Evolutionary conservation across 768 basidiomycete species (phyloP).

Genomic region (Amanita fuliginea): DNA sequence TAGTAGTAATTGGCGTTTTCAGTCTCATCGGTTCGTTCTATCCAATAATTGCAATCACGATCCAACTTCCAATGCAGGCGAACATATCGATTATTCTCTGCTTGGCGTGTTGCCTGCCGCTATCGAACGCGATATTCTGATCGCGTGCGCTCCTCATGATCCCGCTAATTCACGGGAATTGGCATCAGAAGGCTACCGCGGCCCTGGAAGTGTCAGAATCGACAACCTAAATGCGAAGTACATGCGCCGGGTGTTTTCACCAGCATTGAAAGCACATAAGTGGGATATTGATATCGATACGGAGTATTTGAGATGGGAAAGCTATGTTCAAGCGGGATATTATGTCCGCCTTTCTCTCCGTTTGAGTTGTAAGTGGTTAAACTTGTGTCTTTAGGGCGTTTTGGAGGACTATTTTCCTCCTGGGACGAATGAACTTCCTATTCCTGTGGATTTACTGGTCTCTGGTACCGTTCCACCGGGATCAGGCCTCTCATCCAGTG

Average conservation of each 20-base stretch:
- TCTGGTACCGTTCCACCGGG: slow-evolving; percentile 81
- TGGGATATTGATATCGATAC: slow-evolving; percentile 76
- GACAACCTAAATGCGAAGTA: slow-evolving; percentile 58
- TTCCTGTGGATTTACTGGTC: slow-evolving; percentile 63
- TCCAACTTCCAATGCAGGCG: slow-evolving; percentile 32
- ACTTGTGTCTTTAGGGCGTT: slow-evolving; percentile 38
- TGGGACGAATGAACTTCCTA: slow-evolving; percentile 22
- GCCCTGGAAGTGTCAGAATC: slow-evolving; percentile 45
- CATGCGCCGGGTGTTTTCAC: slow-evolving; percentile 45
- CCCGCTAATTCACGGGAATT: slow-evolving; percentile 7
- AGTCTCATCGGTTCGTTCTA: slow-evolving; percentile 32
- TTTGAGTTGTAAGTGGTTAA: neutral
- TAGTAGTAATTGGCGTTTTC: neutral
- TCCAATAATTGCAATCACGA: slow-evolving; percentile 2
- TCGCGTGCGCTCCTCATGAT: slow-evolving; percentile 53
- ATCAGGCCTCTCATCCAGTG: slow-evolving; percentile 78
- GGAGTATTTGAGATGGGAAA: slow-evolving; percentile 68
- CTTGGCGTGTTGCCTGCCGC: slow-evolving; percentile 84
- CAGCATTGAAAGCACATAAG: slow-evolving; percentile 30
- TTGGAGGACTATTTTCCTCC: slow-evolving; percentile 46
- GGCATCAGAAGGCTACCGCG: slow-evolving; percentile 17
- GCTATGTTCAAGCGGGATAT: slow-evolving; percentile 81
- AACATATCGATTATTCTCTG: slow-evolving; percentile 77
- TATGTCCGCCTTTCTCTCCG: slow-evolving; percentile 36
- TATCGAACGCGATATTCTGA: slow-evolving; percentile 73